Conservation (phyloP, 495 filamentous ascomycete genomes). For the Choiromyces venosus region DNA sequence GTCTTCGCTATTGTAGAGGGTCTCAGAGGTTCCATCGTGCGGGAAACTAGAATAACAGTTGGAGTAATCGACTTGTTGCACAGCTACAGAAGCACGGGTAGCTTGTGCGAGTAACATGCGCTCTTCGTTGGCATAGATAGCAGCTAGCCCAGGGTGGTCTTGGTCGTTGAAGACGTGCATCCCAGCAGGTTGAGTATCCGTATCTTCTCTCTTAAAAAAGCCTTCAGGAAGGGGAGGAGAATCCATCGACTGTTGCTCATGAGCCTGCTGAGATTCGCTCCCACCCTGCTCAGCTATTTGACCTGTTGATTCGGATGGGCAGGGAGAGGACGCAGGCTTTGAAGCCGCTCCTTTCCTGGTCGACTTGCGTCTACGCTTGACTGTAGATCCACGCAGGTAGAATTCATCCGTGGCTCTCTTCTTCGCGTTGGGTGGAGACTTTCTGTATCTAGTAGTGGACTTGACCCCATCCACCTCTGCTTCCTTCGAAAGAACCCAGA, state of each 20-base stretch:
- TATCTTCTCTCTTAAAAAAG: not conserved
- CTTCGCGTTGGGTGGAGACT: constrained; percentile 27
- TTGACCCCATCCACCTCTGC: constrained; percentile 59
- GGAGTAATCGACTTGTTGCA: constrained; percentile 14
- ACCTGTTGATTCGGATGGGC: not conserved
- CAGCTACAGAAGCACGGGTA: not conserved
- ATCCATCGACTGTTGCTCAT: not conserved
- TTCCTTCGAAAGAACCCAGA: constrained; percentile 62
- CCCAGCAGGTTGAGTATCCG: not conserved
- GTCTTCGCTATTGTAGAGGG: constrained; percentile 29
- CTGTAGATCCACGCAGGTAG: constrained; percentile 10
- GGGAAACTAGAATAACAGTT: constrained; percentile 31
- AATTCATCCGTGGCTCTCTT: constrained; percentile 24
- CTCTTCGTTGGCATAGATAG: not conserved
- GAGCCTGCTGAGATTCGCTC: not conserved
- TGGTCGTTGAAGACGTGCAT: not conserved
- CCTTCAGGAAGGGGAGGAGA: not conserved
- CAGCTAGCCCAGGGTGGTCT: not conserved
- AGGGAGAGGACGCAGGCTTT: constrained; percentile 9
- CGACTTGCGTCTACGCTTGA: constrained; percentile 31
- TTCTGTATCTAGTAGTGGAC: constrained; percentile 68
- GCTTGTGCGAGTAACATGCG: not conserved
- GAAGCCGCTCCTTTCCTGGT: constrained; percentile 25
- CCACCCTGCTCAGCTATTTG: not conserved
- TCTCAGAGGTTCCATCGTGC: constrained; percentile 16